phyloP scores from a whole-genome alignment of 1,139 yeast species.

The Pichia sp. region DNA sequence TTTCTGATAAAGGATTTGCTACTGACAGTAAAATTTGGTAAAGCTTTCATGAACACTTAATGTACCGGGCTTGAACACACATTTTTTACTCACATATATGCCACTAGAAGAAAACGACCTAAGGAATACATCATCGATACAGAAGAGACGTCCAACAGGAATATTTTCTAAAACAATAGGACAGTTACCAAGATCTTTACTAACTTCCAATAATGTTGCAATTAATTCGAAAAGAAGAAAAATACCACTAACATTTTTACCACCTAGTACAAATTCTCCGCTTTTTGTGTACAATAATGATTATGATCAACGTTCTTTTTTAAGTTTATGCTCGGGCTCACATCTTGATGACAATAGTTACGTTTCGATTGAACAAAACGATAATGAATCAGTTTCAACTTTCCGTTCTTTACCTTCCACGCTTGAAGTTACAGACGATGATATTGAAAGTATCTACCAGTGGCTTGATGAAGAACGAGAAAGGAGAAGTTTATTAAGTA shows the following conservation, averaged over 20 bases:
- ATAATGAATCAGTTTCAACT: slow-evolving; percentile 43
- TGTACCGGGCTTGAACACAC: background rate
- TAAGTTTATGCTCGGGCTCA: slow-evolving; percentile 43
- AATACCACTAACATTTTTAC: slow-evolving; percentile 50
- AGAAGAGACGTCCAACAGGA: slow-evolving; percentile 20
- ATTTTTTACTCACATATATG: background rate
- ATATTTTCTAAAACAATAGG: slow-evolving; percentile 20
- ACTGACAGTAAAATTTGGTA: background rate
- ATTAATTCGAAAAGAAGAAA: slow-evolving; percentile 34
- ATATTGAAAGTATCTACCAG: slow-evolving; percentile 46
- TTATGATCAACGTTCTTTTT: slow-evolving; percentile 61
- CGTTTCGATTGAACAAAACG: slow-evolving; percentile 34
- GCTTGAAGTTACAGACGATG: slow-evolving; percentile 39
- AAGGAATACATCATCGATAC: background rate
- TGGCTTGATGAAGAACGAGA: slow-evolving; percentile 70
- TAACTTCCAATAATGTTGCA: slow-evolving; percentile 26
- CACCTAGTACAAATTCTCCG: slow-evolving; percentile 66
- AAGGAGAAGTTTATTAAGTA: slow-evolving; percentile 36
- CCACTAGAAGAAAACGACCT: background rate
- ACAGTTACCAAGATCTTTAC: slow-evolving; percentile 21
- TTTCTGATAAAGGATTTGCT: background rate
- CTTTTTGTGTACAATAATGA: slow-evolving; percentile 56
- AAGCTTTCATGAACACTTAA: background rate
- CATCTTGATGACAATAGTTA: slow-evolving; percentile 29
- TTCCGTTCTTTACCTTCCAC: slow-evolving; percentile 62